Conservation (phyloP, 768 basidiomycete species). For the Suillus ampliporus region DNA sequence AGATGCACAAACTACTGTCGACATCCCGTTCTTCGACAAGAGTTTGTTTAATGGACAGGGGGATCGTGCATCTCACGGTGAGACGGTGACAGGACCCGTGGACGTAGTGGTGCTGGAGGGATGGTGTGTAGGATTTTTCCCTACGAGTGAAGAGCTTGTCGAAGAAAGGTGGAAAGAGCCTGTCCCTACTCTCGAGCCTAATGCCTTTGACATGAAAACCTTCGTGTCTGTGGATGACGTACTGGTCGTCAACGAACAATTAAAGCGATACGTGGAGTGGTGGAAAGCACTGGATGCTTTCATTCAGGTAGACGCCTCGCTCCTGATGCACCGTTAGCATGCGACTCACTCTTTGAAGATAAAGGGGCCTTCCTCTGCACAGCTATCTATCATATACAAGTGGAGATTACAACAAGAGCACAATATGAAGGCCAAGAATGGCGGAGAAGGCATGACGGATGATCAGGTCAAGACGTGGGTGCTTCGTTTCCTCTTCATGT, state of each 20-base stretch:
- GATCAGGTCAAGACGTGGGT: conserved; percentile 65
- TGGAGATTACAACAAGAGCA: conserved; percentile 94
- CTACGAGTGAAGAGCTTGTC: conserved; percentile 57
- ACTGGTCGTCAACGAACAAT: conserved; percentile 62
- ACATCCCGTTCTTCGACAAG: conserved; percentile 89
- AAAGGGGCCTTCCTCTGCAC: conserved; percentile 38
- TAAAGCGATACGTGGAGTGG: conserved; percentile 64
- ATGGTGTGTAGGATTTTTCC: conserved; percentile 92
- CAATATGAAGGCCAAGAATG: conserved; percentile 83
- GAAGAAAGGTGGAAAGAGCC: conserved; percentile 54
- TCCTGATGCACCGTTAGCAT: conserved; percentile 7
- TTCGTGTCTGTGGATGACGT: conserved; percentile 58
- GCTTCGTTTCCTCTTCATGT: conserved; percentile 14
- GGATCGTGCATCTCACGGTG: conserved; percentile 63
- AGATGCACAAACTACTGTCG: conserved; percentile 33
- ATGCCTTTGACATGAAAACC: conserved; percentile 39
- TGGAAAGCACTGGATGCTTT: conserved; percentile 79
- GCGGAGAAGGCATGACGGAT: conserved; percentile 89
- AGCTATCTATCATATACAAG: conserved; percentile 68
- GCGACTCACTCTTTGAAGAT: conserved; percentile 40
- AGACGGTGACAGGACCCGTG: conserved; percentile 53
- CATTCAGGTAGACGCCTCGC: conserved; percentile 63
- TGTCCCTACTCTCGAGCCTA: conserved; percentile 27
- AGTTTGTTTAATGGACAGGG: conserved; percentile 81
- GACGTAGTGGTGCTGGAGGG: conserved; percentile 95